These are phyloP conservation scores for Penicillium simplicissimum DNA, from an alignment of 495 filamentous ascomycete genomes.

Conservation along the genomic window DNA sequence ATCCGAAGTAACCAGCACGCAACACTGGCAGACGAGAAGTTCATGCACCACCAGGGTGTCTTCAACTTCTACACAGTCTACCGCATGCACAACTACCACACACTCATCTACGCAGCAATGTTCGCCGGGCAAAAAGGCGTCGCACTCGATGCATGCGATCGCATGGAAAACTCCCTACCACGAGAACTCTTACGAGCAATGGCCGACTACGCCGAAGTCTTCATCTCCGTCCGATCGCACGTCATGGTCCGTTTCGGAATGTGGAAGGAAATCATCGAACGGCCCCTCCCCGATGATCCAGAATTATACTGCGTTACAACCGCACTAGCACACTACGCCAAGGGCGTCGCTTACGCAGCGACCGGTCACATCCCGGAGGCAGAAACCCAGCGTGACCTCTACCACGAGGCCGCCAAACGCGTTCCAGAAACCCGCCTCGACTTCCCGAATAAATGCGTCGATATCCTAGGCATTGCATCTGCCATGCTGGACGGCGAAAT, in stretches of 20 bases:
- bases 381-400: constrained; percentile 41
- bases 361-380: constrained; percentile 48
- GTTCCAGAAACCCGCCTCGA: constrained; percentile 49
- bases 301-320: constrained; percentile 59
- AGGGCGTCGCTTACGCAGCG: constrained; percentile 62
- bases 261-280: constrained; percentile 57
- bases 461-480: constrained; percentile 55
- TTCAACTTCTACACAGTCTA: constrained; percentile 67
- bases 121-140: constrained; percentile 58
- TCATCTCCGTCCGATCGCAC: constrained; percentile 60
- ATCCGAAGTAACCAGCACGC: constrained; percentile 58
- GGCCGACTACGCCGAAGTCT: constrained; percentile 66
- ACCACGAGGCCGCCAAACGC: constrained; percentile 41
- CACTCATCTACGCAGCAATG: constrained; percentile 67
- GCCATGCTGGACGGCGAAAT: constrained; percentile 70
- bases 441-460: constrained; percentile 62
- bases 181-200: constrained; percentile 59
- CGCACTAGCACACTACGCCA: constrained; percentile 61
- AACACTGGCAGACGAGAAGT: constrained; percentile 59
- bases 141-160: constrained; percentile 50
- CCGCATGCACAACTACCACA: constrained; percentile 63
- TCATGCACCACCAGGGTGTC: constrained; percentile 46
- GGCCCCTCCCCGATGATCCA: constrained; percentile 49
- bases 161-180: constrained; percentile 54
- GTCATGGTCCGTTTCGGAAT: constrained; percentile 63